Conservation (phyloP, 148 eudicot species). For the Bassia scoparia region DNA sequence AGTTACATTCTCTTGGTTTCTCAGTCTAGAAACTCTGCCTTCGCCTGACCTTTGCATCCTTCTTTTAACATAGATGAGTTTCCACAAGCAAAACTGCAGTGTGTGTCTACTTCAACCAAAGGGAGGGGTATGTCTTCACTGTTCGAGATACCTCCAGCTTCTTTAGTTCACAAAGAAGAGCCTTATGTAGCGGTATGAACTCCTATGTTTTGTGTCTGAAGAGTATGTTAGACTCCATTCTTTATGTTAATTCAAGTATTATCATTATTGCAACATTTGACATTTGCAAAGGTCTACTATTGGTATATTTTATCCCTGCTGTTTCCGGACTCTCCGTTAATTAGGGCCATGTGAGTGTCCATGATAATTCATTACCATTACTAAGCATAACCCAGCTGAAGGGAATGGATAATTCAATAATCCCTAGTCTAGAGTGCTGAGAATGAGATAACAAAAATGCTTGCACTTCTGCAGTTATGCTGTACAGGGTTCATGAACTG, state of each 20-base stretch:
- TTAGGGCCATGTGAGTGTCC: not conserved
- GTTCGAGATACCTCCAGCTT: constrained; percentile 47
- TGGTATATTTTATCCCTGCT: too few relatives aligned
- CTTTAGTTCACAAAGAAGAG: constrained; percentile 74
- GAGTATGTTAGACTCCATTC: not conserved
- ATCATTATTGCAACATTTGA: not conserved
- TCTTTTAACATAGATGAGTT: constrained; percentile 44
- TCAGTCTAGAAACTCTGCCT: not conserved
- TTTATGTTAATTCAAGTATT: not conserved
- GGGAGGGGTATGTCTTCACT: constrained; percentile 78
- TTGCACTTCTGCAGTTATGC: not conserved
- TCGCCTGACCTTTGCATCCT: constrained; percentile 8
- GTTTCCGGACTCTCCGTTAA: not conserved
- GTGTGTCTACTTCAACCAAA: constrained; percentile 55
- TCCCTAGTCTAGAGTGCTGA: not conserved
- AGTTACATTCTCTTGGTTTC: not conserved
- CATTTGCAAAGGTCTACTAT: not conserved
- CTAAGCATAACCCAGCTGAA: not conserved
- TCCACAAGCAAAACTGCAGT: constrained; percentile 40
- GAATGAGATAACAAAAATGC: not conserved
- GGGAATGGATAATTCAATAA: not conserved
- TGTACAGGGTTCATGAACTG: not conserved
- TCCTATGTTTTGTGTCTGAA: constrained; percentile 1
- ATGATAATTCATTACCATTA: not conserved
- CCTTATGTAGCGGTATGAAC: constrained; percentile 82